phyloP scores from a whole-genome alignment of 192 early-diverging fungal genomes.

The Jimgerdemannia flammicorona region DNA sequence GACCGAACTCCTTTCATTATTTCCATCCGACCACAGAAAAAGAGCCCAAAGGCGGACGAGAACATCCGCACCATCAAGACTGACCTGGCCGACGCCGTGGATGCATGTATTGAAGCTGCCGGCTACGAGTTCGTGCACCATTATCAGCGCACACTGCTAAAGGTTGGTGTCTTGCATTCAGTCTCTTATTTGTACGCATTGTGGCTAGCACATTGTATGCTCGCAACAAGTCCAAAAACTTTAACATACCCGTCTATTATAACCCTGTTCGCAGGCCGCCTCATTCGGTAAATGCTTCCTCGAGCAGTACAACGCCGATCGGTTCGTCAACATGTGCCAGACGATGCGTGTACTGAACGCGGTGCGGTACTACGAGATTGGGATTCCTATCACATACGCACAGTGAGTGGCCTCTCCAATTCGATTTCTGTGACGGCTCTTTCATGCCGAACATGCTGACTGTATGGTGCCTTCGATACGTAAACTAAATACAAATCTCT shows the following conservation, averaged over 20 bases:
- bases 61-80: constrained; percentile 84
- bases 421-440: constrained; percentile 6
- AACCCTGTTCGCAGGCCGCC: constrained; percentile 57
- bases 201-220: neutral
- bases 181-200: too few relatives aligned
- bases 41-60: constrained; percentile 90
- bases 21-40: constrained; percentile 34
- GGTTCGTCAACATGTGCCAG: constrained; percentile 86
- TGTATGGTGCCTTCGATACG: constrained; percentile 1
- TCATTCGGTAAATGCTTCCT: constrained; percentile 93
- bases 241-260: neutral
- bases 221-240: too few relatives aligned
- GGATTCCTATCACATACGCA: constrained; percentile 82
- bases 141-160: constrained; percentile 78
- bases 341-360: constrained; percentile 86
- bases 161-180: constrained; percentile 30
- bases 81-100: constrained; percentile 83
- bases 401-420: constrained; percentile 57
- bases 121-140: constrained; percentile 77
- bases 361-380: constrained; percentile 78
- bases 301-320: constrained; percentile 79
- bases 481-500: neutral
- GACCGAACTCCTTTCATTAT: neutral
- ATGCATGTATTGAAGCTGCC: constrained; percentile 89
- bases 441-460: constrained; percentile 22